Percentiles rank a stretch among this genome's conserved stretches.
Evolutionary conservation across 2,329 filamentous ascomycete species (phyloP).

Genomic region (Stagonosporopsis cucurbitacearum): DNA sequence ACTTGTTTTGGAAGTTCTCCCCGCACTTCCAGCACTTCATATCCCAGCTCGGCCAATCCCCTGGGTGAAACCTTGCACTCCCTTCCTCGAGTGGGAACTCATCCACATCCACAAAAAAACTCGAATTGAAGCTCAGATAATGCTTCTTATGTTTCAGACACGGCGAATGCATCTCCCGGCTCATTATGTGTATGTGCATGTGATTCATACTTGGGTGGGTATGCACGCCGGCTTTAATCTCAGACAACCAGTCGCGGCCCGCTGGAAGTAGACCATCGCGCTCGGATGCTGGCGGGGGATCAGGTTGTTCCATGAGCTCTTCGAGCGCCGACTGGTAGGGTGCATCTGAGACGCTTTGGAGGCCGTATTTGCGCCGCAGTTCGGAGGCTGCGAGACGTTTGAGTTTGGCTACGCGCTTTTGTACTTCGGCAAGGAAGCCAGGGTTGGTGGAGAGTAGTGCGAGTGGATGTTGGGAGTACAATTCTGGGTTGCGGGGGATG

Average conservation of each 20-base stretch:
- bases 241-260: conserved; percentile 79
- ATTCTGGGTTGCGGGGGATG: conserved; percentile 72
- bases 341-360: conserved; percentile 67
- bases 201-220: conserved; percentile 91
- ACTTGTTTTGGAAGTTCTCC: conserved; percentile 73
- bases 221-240: conserved; percentile 81
- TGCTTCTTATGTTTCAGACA: conserved; percentile 81
- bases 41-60: conserved; percentile 67
- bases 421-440: conserved; percentile 70
- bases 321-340: conserved; percentile 64
- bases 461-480: conserved; percentile 74
- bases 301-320: conserved; percentile 56
- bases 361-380: conserved; percentile 72
- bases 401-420: conserved; percentile 66
- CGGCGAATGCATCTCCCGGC: conserved; percentile 76
- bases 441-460: conserved; percentile 72
- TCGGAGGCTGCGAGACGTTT: conserved; percentile 73
- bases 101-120: conserved; percentile 78
- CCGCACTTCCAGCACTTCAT: conserved; percentile 87
- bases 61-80: conserved; percentile 68
- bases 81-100: conserved; percentile 77
- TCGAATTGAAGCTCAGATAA: conserved; percentile 89
- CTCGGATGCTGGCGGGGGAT: conserved; percentile 50
- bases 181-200: conserved; percentile 87
- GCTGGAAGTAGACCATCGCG: conserved; percentile 56